Evolutionary conservation across 352 stramenopile species (phyloP).

Genomic region (Ophiocytium majus): DNA sequence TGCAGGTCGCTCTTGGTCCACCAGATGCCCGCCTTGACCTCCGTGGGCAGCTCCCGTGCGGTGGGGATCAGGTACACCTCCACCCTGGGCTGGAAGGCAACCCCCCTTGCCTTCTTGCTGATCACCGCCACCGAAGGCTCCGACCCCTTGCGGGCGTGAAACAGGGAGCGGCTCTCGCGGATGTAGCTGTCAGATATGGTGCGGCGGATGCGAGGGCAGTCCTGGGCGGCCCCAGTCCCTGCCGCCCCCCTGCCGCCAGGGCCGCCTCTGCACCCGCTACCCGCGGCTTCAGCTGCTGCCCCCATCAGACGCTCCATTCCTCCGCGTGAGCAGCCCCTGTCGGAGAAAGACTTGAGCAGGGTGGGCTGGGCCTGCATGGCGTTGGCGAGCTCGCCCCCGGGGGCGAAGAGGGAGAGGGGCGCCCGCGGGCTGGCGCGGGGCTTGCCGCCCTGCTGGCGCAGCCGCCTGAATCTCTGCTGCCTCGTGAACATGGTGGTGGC

Average conservation of each 20-base stretch:
- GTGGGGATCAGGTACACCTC: conserved; percentile 5
- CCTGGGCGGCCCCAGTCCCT: too few species aligned
- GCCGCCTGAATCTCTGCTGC: not conserved
- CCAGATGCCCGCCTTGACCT: conserved; percentile 7
- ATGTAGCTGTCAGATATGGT: conserved; percentile 15
- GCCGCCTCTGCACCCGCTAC: too few species aligned
- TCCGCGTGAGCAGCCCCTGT: too few species aligned
- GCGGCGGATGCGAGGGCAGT: not conserved
- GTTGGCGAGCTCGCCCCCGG: not conserved
- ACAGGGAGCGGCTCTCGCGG: not conserved
- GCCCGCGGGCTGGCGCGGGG: not conserved
- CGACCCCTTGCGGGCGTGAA: not conserved
- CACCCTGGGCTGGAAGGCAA: not conserved
- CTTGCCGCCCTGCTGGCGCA: not conserved
- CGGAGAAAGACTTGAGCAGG: conserved; percentile 22
- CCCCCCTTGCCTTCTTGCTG: not conserved
- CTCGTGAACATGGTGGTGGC: conserved; percentile 13
- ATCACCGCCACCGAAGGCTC: not conserved
- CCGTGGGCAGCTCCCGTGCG: not conserved
- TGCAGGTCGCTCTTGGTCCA: conserved; percentile 18
- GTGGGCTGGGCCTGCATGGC: not conserved
- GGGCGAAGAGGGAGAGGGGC: conserved; percentile 15
- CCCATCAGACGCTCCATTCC: too few species aligned
- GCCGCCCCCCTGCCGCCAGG: too few species aligned
- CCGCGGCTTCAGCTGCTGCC: not conserved